Conservation (phyloP, 2,329 filamentous ascomycete species). For the Talaromyces sp. region DNA sequence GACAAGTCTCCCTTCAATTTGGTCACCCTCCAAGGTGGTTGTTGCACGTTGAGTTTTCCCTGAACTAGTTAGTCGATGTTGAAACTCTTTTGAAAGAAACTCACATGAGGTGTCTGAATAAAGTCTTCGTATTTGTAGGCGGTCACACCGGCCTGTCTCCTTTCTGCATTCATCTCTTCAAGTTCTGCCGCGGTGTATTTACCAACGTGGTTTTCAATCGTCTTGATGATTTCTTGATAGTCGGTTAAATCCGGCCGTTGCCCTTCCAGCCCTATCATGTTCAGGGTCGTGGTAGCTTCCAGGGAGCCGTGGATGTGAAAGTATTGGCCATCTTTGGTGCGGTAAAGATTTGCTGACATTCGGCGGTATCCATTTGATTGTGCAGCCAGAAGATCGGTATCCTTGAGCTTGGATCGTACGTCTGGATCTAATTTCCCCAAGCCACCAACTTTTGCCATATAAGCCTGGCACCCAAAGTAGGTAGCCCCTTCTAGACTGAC, state of each 20-base stretch:
- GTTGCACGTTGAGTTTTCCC: slow-evolving; percentile 28
- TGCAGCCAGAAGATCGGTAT: slow-evolving; percentile 66
- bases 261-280: slow-evolving; percentile 64
- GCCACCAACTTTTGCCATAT: slow-evolving; percentile 37
- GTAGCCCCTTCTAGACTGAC: slow-evolving; percentile 35
- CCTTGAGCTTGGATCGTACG: slow-evolving; percentile 40
- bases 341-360: slow-evolving; percentile 67
- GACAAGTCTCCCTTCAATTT: slow-evolving; percentile 23
- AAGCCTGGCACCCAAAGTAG: slow-evolving; percentile 37
- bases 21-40: slow-evolving; percentile 32
- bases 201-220: slow-evolving; percentile 56
- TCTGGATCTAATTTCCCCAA: slow-evolving; percentile 33
- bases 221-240: slow-evolving; percentile 55
- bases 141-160: slow-evolving; percentile 56
- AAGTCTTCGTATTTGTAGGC: slow-evolving; percentile 59
- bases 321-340: slow-evolving; percentile 62
- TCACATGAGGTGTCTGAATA: slow-evolving; percentile 49
- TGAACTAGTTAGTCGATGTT: background rate
- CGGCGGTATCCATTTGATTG: slow-evolving; percentile 68
- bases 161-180: slow-evolving; percentile 52
- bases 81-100: background rate
- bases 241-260: slow-evolving; percentile 56
- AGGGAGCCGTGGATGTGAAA: slow-evolving; percentile 73
- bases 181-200: slow-evolving; percentile 52
- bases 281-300: slow-evolving; percentile 63